Evolutionary conservation across 2,329 filamentous ascomycete species (phyloP).

Genomic region (Xylaria digitata): DNA sequence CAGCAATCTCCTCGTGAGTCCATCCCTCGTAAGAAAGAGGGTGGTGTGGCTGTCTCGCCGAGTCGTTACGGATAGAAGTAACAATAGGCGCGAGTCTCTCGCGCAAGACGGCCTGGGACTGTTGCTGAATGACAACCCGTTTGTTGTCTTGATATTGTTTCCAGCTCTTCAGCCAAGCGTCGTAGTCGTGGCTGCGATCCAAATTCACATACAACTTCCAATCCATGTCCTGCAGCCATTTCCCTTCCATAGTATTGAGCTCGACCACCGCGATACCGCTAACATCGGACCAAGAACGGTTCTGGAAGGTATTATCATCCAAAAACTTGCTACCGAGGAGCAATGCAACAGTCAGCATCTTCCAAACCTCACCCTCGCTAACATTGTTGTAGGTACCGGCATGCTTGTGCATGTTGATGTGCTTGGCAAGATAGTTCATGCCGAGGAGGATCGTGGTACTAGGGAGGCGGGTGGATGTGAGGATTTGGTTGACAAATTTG

Average conservation of each 20-base stretch:
- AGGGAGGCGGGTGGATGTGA: conserved; percentile 88
- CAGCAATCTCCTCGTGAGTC: conserved; percentile 66
- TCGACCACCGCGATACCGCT: conserved; percentile 88
- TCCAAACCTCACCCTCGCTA: conserved; percentile 81
- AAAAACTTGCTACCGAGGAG: conserved; percentile 94
- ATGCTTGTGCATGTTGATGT: conserved; percentile 79
- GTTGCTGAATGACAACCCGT: conserved; percentile 48
- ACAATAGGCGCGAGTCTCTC: conserved; percentile 63
- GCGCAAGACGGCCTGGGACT: conserved; percentile 58
- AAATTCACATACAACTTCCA: conserved; percentile 91
- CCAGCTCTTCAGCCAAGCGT: conserved; percentile 72
- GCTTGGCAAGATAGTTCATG: conserved; percentile 87
- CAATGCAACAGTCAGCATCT: conserved; percentile 85
- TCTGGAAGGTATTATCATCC: conserved; percentile 98
- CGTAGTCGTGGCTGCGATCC: conserved; percentile 77
- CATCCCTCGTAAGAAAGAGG: conserved; percentile 57
- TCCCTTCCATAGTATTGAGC: conserved; percentile 85
- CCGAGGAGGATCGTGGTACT: conserved; percentile 91
- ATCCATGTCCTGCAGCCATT: conserved; percentile 85
- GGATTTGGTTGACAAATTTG: conserved; percentile 91
- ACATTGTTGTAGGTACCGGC: conserved; percentile 64
- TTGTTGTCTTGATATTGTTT: conserved; percentile 66
- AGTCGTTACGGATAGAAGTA: conserved; percentile 60
- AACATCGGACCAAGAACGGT: conserved; percentile 95
- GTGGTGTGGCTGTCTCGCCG: conserved; percentile 47